Percentiles rank a stretch among this genome's conserved stretches.
Conservation (phyloP, 176 grass and related monocot species). For the Dactylis glomerata region DNA sequence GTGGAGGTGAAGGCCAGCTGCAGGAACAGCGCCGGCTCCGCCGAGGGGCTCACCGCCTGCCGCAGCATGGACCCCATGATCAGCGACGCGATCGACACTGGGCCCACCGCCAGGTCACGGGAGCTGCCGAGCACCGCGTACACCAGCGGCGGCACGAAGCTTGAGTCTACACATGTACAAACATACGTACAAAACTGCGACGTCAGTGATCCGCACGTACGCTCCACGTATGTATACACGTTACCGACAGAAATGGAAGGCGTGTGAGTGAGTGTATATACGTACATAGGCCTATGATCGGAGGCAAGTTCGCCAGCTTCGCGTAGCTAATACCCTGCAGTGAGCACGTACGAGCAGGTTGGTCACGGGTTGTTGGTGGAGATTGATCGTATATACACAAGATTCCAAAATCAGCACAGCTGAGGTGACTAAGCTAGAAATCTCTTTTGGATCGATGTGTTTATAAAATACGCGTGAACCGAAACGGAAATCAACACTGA, state of each 20-base stretch:
- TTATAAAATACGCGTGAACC: background rate
- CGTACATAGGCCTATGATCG: constrained; percentile 94
- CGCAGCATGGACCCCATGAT: constrained; percentile 97
- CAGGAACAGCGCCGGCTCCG: constrained; percentile 72
- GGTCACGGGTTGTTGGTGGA: background rate
- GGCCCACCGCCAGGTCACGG: constrained; percentile 80
- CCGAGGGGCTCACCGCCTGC: constrained; percentile 63
- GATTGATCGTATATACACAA: background rate
- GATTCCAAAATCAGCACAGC: background rate
- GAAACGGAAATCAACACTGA: background rate
- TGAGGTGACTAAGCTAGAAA: background rate
- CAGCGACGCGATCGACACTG: constrained; percentile 88
- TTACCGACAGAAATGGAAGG: background rate
- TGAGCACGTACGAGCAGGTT: background rate
- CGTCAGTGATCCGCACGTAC: background rate
- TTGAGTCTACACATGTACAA: constrained; percentile 51
- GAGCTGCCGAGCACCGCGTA: constrained; percentile 91
- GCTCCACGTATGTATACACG: too few relatives aligned
- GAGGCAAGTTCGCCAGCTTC: constrained; percentile 79
- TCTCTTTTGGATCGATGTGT: background rate
- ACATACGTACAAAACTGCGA: background rate
- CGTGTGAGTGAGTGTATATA: background rate
- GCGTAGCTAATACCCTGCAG: constrained; percentile 97
- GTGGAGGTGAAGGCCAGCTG: constrained; percentile 95
- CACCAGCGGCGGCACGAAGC: constrained; percentile 90